Conservation (phyloP, 2,329 filamentous ascomycete species). For the Colletotrichum tabaci region DNA sequence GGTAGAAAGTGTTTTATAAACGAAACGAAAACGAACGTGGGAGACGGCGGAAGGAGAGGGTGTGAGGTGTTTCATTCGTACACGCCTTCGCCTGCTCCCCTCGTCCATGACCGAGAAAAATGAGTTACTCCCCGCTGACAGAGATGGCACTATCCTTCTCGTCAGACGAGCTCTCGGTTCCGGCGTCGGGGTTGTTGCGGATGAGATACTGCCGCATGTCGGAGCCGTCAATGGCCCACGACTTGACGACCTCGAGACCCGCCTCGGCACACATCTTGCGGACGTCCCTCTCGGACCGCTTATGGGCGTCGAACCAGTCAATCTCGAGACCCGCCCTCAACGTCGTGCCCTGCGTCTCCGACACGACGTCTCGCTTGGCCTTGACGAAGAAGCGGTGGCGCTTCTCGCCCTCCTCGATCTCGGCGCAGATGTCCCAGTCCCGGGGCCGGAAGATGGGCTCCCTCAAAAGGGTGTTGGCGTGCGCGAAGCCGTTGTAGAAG, state of each 20-base stretch:
- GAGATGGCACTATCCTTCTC: constrained; percentile 55
- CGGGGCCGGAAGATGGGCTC: constrained; percentile 53
- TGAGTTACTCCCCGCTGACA: constrained; percentile 11
- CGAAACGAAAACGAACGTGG: not conserved
- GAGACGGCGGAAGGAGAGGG: not conserved
- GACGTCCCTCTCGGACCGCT: constrained; percentile 55
- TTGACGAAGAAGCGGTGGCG: constrained; percentile 58
- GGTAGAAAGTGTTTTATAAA: not conserved
- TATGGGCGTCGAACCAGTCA: constrained; percentile 62
- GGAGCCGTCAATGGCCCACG: constrained; percentile 55
- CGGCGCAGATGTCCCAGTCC: constrained; percentile 57
- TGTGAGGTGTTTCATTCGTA: not conserved
- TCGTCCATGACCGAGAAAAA: not conserved
- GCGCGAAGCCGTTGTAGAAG: constrained; percentile 57
- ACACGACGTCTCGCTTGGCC: constrained; percentile 53
- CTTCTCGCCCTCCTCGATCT: constrained; percentile 53
- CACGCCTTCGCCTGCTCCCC: not conserved
- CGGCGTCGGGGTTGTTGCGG: constrained; percentile 46
- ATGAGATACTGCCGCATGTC: constrained; percentile 58
- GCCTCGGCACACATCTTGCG: constrained; percentile 57
- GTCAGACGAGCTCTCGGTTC: constrained; percentile 49
- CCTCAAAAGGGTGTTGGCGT: constrained; percentile 54
- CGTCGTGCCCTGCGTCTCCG: constrained; percentile 43
- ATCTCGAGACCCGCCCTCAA: constrained; percentile 54
- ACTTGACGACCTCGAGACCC: constrained; percentile 53